These are phyloP conservation scores for Brachypodium distachyon DNA, from an alignment of 202 grass and related monocot species.

Conservation along the genomic window DNA sequence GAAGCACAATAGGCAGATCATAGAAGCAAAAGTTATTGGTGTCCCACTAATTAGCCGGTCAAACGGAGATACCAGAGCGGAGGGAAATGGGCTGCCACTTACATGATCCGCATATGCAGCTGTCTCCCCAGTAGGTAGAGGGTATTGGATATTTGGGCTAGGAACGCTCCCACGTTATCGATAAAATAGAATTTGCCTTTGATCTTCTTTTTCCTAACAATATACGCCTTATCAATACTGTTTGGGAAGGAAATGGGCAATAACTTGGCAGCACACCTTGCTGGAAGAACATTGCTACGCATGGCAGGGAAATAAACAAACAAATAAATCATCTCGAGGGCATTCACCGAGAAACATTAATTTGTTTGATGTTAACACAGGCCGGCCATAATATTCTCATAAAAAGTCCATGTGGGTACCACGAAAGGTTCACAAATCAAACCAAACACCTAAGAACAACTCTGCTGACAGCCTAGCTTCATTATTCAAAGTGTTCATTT, in stretches of 20 bases:
- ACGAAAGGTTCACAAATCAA: neutral
- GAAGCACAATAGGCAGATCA: neutral
- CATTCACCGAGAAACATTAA: neutral
- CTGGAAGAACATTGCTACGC: neutral
- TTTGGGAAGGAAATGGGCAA: neutral
- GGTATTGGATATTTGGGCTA: neutral
- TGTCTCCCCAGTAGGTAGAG: neutral
- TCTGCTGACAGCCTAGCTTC: neutral
- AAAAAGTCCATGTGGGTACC: neutral
- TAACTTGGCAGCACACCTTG: neutral
- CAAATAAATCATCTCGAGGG: neutral
- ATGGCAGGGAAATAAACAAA: neutral
- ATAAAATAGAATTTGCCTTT: neutral
- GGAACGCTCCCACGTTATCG: conserved; percentile 13
- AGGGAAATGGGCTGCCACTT: conserved; percentile 32
- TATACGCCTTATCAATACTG: neutral
- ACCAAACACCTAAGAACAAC: neutral
- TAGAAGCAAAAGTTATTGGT: conserved; percentile 18
- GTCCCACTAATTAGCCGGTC: conserved; percentile 31
- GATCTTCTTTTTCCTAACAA: neutral
- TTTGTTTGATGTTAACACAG: neutral
- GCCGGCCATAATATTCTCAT: neutral
- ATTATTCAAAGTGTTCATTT: neutral
- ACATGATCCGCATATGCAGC: conserved; percentile 6
- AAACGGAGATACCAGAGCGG: conserved; percentile 5